Base-by-base conservation (phyloP, 106 monocot genomes). In the Iris macrosiphon region DNA sequence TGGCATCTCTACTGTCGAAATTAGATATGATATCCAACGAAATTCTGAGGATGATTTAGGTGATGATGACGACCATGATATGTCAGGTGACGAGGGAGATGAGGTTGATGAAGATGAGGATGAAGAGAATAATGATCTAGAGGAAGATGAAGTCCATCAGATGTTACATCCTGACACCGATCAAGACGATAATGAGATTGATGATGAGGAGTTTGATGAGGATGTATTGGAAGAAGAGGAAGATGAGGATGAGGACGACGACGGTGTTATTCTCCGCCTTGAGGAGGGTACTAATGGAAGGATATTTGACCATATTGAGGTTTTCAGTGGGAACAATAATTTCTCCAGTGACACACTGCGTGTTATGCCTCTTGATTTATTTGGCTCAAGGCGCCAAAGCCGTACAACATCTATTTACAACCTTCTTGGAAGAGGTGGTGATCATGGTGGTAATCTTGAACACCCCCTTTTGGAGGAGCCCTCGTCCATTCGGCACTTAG, bases 151-250 rank as follows among this genome's bases (percentile, higher is more conserved):
- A 50, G 78, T 73, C 23, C 98, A 93, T 72, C 87, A 71, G 48
- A 76, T 99, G 78, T 81, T 83, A 31, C 98, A 99, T 69, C 84
- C 80, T 56, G 98, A 92, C 25, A 99, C 87, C 15, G 98, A 99
- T 64, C 98, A 83, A 48, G 87, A 99, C 60, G 98, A 99, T 39
- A 91, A 87, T 73, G 98, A 92, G 19, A 87, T 99, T 79, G 98
- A 99, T 45, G 85, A 86, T 40, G 98, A 94, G 38, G 93, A 91
- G 37, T 83, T 87, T 51, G 87, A 87, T 75, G 98, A 98, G 30
- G 98, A 91, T 72, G 64, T 80, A 45, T 33, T n/a, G n/a, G n/a
- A n/a, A n/a, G n/a, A n/a, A n/a, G n/a, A n/a, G n/a, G n/a, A 92
- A 28, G 93, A 93, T 22, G 93, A 91, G 15, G 95, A 96, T 17